Evolutionary conservation across 2,329 filamentous ascomycete species (phyloP).

Genomic region (Diaporthe longicolla): DNA sequence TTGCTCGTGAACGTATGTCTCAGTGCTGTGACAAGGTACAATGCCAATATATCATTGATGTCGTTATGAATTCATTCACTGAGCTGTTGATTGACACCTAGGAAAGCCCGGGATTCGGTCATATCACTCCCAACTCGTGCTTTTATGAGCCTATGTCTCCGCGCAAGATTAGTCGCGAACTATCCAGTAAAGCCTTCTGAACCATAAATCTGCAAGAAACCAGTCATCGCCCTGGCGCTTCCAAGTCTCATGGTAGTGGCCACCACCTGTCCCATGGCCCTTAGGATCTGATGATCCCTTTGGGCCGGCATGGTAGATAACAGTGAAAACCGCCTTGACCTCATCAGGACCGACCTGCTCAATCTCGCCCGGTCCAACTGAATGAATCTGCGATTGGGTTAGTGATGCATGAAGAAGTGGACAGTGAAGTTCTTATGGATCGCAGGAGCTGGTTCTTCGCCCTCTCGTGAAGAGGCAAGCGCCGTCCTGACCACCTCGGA

Average conservation of each 20-base stretch:
- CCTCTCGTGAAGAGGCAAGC: background rate
- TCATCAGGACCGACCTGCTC: conserved; percentile 47
- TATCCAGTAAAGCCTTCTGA: conserved; percentile 33
- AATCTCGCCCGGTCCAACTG: conserved; percentile 47
- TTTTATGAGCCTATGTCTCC: background rate
- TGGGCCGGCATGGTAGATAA: conserved; percentile 30
- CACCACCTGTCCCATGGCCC: conserved; percentile 31
- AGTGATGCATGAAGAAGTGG: background rate
- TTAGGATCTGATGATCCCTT: conserved; percentile 7
- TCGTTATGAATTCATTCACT: too few relatives aligned
- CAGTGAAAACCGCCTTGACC: conserved; percentile 46
- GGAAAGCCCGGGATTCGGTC: background rate
- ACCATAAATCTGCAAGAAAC: conserved; percentile 37
- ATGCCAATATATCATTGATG: background rate
- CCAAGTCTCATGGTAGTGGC: conserved; percentile 40
- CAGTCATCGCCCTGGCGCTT: conserved; percentile 37
- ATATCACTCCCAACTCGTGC: background rate
- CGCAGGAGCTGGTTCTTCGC: background rate
- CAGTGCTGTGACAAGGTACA: background rate
- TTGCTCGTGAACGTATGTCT: background rate
- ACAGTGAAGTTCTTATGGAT: background rate
- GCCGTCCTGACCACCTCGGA: too few relatives aligned
- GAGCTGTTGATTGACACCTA: background rate
- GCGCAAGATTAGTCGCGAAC: background rate
- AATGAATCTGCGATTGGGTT: conserved; percentile 42